phyloP scores from a whole-genome alignment of 129 eudicot genomes.

The Flaveria robusta region DNA sequence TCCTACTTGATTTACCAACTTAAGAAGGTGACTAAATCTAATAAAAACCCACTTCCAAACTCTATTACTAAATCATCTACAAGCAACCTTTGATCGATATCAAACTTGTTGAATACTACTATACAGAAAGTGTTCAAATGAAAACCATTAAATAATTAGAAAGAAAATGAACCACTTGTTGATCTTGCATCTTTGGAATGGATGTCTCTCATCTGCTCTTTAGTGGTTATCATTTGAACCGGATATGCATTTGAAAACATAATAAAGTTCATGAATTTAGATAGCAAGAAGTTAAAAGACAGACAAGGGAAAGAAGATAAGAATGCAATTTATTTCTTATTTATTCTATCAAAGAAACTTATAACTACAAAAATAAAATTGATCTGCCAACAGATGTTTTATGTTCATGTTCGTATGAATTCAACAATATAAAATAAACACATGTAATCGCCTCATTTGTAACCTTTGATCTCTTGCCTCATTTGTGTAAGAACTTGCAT shows the following conservation, averaged over 20 bases:
- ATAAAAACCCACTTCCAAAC: slow-evolving; percentile 30
- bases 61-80: slow-evolving; percentile 30
- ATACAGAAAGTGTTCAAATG: neutral
- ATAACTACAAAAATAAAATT: slow-evolving; percentile 40
- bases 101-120: neutral
- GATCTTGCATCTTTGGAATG: too few relatives aligned
- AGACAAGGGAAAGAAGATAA: slow-evolving; percentile 5
- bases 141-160: neutral
- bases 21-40: slow-evolving; percentile 39
- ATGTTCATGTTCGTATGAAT: slow-evolving; percentile 37
- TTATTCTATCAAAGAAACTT: slow-evolving; percentile 30
- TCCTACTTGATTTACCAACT: slow-evolving; percentile 27
- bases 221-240: neutral
- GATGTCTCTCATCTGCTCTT: neutral
- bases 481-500: slow-evolving; percentile 26
- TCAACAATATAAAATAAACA: slow-evolving; percentile 30
- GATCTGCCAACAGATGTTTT: slow-evolving; percentile 30
- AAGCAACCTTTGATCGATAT: slow-evolving; percentile 25
- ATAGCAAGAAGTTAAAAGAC: slow-evolving; percentile 12
- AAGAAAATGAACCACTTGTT: too few relatives aligned
- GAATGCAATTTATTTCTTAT: slow-evolving; percentile 34
- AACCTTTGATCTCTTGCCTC: slow-evolving; percentile 35
- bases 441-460: slow-evolving; percentile 45
- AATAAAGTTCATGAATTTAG: neutral
- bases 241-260: neutral